Conservation (phyloP, 306 rosid species). For the Rubus parviflorus region DNA sequence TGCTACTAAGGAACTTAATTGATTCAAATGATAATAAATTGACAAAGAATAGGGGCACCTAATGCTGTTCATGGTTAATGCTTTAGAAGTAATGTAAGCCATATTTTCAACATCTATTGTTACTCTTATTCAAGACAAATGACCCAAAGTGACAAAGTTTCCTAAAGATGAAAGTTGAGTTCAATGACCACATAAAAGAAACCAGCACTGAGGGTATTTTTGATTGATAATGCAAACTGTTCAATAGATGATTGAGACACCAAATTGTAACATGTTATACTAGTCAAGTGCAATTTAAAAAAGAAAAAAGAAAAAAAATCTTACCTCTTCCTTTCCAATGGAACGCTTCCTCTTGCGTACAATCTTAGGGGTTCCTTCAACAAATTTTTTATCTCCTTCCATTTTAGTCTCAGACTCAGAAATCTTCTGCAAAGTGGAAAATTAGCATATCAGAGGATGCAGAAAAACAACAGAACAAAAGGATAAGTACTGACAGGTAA, state of each 20-base stretch:
- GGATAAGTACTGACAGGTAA: neutral
- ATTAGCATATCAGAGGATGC: neutral
- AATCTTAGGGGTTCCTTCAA: slow-evolving; percentile 35
- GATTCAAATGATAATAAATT: neutral
- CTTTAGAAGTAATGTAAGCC: neutral
- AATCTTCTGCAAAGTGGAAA: slow-evolving; percentile 26
- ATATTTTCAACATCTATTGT: neutral
- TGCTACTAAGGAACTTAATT: neutral
- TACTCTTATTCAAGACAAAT: neutral
- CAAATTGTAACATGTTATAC: slow-evolving; percentile 6
- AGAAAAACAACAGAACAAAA: neutral
- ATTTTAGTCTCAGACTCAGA: slow-evolving; percentile 30
- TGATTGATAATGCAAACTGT: neutral
- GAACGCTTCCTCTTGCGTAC: slow-evolving; percentile 34
- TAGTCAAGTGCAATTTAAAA: neutral
- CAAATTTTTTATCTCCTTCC: slow-evolving; percentile 16
- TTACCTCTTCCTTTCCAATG: slow-evolving; percentile 36
- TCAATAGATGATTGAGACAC: neutral
- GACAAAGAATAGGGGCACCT: neutral
- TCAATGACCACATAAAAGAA: slow-evolving; percentile 14
- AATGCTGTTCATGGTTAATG: neutral
- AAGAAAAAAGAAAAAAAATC: neutral
- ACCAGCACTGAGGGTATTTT: neutral
- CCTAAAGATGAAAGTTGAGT: neutral
- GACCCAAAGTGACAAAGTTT: neutral